phyloP scores from a whole-genome alignment of 2,329 filamentous ascomycete species.

The Sclerotinia subarctica region DNA sequence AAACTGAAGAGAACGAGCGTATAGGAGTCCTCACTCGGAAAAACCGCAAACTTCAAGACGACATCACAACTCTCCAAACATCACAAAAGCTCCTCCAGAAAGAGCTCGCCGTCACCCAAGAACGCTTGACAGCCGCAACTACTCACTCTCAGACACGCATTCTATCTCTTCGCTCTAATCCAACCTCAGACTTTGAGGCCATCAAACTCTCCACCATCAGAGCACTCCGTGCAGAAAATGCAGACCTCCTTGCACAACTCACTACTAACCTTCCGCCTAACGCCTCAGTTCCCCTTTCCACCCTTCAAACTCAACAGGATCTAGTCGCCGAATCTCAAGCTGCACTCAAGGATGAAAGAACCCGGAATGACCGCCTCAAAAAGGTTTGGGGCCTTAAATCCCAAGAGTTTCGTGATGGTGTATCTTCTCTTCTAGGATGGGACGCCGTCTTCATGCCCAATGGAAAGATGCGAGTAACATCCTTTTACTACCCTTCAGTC shows the following conservation, averaged over 20 bases:
- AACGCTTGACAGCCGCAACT: conserved; percentile 66
- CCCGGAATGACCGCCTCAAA: conserved; percentile 79
- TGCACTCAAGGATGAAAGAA: conserved; percentile 71
- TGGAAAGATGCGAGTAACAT: conserved; percentile 88
- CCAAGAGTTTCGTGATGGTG: conserved; percentile 91
- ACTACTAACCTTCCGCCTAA: conserved; percentile 41
- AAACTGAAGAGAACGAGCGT: conserved; percentile 60
- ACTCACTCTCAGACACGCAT: conserved; percentile 74
- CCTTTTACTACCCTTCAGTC: conserved; percentile 71
- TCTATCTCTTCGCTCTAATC: conserved; percentile 85
- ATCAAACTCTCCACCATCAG: conserved; percentile 78
- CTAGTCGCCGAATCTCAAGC: conserved; percentile 70
- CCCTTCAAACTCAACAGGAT: conserved; percentile 70
- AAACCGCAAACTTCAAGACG: conserved; percentile 79
- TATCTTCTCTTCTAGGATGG: conserved; percentile 89
- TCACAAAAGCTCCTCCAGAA: conserved; percentile 68
- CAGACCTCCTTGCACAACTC: conserved; percentile 73
- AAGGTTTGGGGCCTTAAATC: conserved; percentile 91
- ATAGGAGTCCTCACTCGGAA: conserved; percentile 83
- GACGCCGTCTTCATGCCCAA: conserved; percentile 96
- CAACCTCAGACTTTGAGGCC: conserved; percentile 79
- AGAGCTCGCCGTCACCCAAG: conserved; percentile 68
- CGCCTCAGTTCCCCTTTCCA: conserved; percentile 65
- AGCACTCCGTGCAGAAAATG: conserved; percentile 78
- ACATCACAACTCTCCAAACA: conserved; percentile 66